Evolutionary conservation across 129 eudicot species (phyloP).

Genomic region (Tanacetum coccineum): DNA sequence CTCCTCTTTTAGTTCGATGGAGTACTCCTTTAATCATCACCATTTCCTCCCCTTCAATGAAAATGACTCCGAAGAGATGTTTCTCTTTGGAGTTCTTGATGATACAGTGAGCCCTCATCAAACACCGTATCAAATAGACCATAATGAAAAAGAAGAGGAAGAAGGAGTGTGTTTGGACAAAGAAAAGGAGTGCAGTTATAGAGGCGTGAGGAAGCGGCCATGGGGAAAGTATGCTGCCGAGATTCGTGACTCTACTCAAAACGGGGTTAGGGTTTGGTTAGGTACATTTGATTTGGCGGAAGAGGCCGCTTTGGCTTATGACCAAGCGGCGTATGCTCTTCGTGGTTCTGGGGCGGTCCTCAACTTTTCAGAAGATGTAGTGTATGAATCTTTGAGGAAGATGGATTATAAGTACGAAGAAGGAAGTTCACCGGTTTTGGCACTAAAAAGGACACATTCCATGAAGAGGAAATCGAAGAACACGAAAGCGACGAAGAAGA

Average conservation of each 20-base stretch:
- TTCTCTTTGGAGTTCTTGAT: constrained; percentile 15
- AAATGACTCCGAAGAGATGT: constrained; percentile 26
- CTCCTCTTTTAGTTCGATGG: constrained; percentile 14
- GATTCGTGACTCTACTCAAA: constrained; percentile 38
- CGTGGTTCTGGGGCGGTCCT: constrained; percentile 34
- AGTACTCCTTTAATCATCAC: constrained; percentile 6
- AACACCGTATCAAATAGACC: neutral
- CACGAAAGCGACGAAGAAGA: constrained; percentile 8
- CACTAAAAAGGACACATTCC: constrained; percentile 30
- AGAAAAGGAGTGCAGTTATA: constrained; percentile 17
- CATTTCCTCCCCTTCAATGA: constrained; percentile 18
- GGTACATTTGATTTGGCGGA: constrained; percentile 36
- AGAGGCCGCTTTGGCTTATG: constrained; percentile 41
- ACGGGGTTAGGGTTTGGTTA: constrained; percentile 42
- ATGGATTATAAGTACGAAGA: constrained; percentile 32
- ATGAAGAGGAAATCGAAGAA: constrained; percentile 28
- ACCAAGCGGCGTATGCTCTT: constrained; percentile 35
- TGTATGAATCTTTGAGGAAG: constrained; percentile 30
- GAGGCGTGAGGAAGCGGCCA: constrained; percentile 40
- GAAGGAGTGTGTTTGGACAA: neutral
- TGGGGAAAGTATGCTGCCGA: constrained; percentile 45
- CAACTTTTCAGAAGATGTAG: constrained; percentile 33
- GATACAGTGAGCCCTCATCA: neutral
- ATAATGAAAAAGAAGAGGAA: neutral
- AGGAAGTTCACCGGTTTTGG: constrained; percentile 43